A percentile compares a stretch with the other conserved stretches of the same genome.
Evolutionary conservation across 1,284 basidiomycete species (phyloP).

Genomic region (Sanguinoderma infundibulare): DNA sequence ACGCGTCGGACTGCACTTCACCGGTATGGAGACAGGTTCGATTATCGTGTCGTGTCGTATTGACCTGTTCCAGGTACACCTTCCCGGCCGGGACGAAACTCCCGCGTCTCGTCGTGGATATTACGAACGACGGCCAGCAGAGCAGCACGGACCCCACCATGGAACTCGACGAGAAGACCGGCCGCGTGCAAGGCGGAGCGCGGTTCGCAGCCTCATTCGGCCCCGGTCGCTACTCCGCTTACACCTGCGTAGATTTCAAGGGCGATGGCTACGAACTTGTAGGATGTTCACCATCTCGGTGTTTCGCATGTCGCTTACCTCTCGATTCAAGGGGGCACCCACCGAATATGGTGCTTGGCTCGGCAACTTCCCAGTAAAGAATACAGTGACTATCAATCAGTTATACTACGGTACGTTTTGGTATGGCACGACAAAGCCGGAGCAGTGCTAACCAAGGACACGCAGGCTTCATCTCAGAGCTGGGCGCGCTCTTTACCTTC

Average conservation of each 20-base stretch:
- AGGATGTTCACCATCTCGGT: neutral
- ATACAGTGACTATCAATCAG: slow-evolving; percentile 50
- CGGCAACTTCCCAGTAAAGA: slow-evolving; percentile 51
- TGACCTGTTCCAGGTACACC: slow-evolving; percentile 30
- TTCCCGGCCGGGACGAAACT: slow-evolving; percentile 35
- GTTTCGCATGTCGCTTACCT: slow-evolving; percentile 20
- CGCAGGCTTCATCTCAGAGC: slow-evolving; percentile 42
- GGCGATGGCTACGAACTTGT: slow-evolving; percentile 53
- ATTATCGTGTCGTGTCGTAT: no score
- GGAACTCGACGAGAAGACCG: slow-evolving; percentile 49
- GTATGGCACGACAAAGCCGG: neutral
- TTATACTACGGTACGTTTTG: slow-evolving; percentile 46
- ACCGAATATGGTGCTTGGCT: slow-evolving; percentile 61
- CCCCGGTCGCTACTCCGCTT: slow-evolving; percentile 60
- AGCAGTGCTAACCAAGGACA: neutral
- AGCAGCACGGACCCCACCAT: slow-evolving; percentile 53
- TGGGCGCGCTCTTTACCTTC: slow-evolving; percentile 60
- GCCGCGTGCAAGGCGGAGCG: slow-evolving; percentile 46
- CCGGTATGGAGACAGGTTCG: slow-evolving; percentile 41
- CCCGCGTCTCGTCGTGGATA: slow-evolving; percentile 57
- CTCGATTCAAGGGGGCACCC: slow-evolving; percentile 27
- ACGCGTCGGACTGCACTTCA: slow-evolving; percentile 60
- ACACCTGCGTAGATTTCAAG: slow-evolving; percentile 63
- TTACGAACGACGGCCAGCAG: slow-evolving; percentile 60
- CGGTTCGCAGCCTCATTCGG: slow-evolving; percentile 55